Percentiles rank a stretch among this genome's conserved stretches.
Evolutionary conservation across 208 protist species (phyloP).

Genomic region (Spongospora subterranea): DNA sequence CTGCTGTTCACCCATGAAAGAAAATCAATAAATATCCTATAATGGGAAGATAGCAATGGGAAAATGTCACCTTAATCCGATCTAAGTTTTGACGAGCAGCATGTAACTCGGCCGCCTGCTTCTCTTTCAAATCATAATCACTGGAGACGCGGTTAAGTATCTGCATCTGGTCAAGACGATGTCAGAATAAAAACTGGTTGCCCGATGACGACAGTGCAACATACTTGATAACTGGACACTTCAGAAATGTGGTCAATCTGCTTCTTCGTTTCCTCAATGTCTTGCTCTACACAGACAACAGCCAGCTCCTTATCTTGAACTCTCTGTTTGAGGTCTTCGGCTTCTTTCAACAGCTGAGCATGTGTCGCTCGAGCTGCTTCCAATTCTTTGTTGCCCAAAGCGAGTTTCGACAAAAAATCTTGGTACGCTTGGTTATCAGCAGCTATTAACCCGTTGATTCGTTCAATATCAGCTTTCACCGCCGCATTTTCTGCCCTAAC

Average conservation of each 20-base stretch:
- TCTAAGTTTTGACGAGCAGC: not conserved
- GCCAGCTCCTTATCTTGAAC: slow-evolving; percentile 54
- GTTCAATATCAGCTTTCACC: slow-evolving; percentile 14
- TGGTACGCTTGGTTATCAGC: not conserved
- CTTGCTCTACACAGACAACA: slow-evolving; percentile 21
- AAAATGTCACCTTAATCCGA: not conserved
- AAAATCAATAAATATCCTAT: no score
- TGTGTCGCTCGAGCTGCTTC: not conserved
- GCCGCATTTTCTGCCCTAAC: not conserved
- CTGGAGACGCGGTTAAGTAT: not conserved
- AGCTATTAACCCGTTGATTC: not conserved
- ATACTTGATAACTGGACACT: slow-evolving; percentile 31
- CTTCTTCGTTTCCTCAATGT: slow-evolving; percentile 16
- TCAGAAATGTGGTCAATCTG: slow-evolving; percentile 32
- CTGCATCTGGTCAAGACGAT: not conserved
- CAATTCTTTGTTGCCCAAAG: not conserved
- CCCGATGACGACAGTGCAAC: not conserved
- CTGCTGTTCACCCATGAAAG: no score
- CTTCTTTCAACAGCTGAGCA: not conserved
- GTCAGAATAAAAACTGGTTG: not conserved
- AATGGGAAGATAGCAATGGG: not conserved
- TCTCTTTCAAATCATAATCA: not conserved
- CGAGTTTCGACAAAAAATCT: not conserved
- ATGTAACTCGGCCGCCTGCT: slow-evolving; percentile 21
- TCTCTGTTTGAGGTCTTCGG: slow-evolving; percentile 28